These are phyloP conservation scores for Nothophaeocryptopus gaeumannii DNA, from an alignment of 2,329 filamentous ascomycete genomes.

Conservation along the genomic window DNA sequence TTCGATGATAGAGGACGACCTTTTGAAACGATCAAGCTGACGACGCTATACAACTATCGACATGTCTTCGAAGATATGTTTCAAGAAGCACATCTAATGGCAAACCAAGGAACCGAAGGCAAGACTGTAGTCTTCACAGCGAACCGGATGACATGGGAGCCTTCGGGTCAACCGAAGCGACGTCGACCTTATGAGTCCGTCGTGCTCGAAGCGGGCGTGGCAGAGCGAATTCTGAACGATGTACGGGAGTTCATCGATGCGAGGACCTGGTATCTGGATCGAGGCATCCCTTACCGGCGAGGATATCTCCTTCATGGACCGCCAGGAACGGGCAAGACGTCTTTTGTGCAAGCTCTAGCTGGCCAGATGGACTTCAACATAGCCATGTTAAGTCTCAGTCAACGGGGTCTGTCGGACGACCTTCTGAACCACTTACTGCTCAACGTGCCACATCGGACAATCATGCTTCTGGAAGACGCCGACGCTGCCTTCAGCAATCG, in stretches of 20 bases:
- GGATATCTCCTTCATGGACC: constrained; percentile 88
- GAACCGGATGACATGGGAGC: constrained; percentile 78
- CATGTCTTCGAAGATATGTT: constrained; percentile 90
- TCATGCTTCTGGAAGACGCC: constrained; percentile 83
- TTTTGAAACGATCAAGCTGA: constrained; percentile 90
- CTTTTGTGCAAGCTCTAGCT: constrained; percentile 91
- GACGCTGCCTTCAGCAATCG: constrained; percentile 88
- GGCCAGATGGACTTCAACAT: constrained; percentile 92
- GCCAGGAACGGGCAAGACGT: constrained; percentile 88
- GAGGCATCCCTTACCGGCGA: constrained; percentile 88
- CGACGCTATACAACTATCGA: constrained; percentile 83
- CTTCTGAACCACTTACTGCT: constrained; percentile 81
- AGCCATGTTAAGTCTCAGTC: constrained; percentile 86
- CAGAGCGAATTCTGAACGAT: constrained; percentile 75
- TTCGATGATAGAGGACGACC: constrained; percentile 80
- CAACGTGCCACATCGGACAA: constrained; percentile 76
- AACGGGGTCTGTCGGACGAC: constrained; percentile 86
- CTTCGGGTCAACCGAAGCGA: constrained; percentile 76
- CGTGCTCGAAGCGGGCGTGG: constrained; percentile 77
- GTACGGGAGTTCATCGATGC: constrained; percentile 77
- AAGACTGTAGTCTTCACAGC: constrained; percentile 91
- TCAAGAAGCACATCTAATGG: constrained; percentile 76
- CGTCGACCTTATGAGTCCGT: constrained; percentile 89
- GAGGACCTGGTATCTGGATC: constrained; percentile 84
- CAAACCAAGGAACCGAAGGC: constrained; percentile 76